Conservation (phyloP, 2,329 filamentous ascomycete genomes). For the Chaetomium sp. region DNA sequence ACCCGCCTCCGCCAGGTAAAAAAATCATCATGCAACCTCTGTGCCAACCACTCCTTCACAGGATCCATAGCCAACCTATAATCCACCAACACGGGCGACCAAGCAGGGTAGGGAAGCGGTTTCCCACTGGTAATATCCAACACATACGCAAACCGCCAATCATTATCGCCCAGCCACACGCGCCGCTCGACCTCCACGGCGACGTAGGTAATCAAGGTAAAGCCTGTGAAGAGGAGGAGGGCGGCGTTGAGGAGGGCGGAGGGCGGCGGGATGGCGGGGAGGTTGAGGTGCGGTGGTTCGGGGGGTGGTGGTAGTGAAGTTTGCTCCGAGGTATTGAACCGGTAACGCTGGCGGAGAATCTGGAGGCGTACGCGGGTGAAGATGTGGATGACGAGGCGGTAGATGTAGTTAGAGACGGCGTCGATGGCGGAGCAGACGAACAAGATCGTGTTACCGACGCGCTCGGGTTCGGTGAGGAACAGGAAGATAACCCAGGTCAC, state of each 20-base stretch:
- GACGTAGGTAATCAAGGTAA: constrained; percentile 10
- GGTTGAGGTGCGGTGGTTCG: background rate
- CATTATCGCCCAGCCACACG: constrained; percentile 22
- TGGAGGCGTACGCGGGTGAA: background rate
- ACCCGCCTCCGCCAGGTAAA: background rate
- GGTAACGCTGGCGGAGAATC: no score
- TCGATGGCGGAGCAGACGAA: constrained; percentile 5
- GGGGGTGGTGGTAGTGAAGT: background rate
- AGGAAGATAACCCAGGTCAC: constrained; percentile 21
- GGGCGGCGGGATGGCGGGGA: background rate
- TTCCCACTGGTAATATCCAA: constrained; percentile 8
- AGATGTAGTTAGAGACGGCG: constrained; percentile 6
- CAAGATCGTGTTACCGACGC: constrained; percentile 6
- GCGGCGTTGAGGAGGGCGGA: constrained; percentile 8
- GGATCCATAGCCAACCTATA: constrained; percentile 15
- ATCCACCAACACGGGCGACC: constrained; percentile 20
- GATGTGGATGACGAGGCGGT: background rate
- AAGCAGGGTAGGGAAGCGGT: constrained; percentile 18
- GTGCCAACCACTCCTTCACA: constrained; percentile 3
- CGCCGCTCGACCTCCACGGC: constrained; percentile 22
- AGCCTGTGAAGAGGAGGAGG: constrained; percentile 5
- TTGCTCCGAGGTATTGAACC: no score
- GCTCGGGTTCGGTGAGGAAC: constrained; percentile 16
- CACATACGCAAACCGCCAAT: constrained; percentile 20
- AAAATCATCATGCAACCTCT: constrained; percentile 9